A percentile compares a stretch with the other conserved stretches of the same genome.
These are phyloP conservation scores for Flaveria robusta DNA, from an alignment of 129 eudicot species.

Conservation along the genomic window DNA sequence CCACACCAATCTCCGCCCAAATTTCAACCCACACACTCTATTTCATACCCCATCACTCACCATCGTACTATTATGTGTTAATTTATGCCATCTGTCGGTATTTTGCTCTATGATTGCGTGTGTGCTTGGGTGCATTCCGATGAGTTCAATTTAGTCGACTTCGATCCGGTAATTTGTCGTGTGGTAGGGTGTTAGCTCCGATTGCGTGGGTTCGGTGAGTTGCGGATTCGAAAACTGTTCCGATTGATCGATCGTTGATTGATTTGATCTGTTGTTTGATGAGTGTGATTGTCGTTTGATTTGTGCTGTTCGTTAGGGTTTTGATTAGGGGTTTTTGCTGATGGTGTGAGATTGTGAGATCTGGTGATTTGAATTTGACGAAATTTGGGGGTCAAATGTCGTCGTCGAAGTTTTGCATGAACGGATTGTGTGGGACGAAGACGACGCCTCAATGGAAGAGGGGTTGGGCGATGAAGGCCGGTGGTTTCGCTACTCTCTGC, in stretches of 20 bases:
- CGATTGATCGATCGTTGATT: slow-evolving; percentile 4
- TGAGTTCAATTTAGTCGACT: slow-evolving; percentile 25
- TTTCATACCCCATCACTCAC: neutral
- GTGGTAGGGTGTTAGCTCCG: neutral
- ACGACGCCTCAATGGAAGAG: slow-evolving; percentile 69
- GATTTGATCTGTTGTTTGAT: slow-evolving; percentile 30
- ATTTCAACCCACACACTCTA: neutral
- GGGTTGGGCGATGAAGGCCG: slow-evolving; percentile 85
- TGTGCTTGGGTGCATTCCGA: slow-evolving; percentile 35
- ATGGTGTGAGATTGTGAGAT: slow-evolving; percentile 39
- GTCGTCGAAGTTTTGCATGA: slow-evolving; percentile 78
- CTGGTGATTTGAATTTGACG: slow-evolving; percentile 31
- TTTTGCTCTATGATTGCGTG: neutral
- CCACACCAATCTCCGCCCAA: slow-evolving; percentile 16
- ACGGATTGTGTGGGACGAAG: slow-evolving; percentile 63
- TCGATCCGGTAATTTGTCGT: slow-evolving; percentile 8
- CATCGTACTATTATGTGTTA: neutral
- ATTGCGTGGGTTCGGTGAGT: slow-evolving; percentile 15
- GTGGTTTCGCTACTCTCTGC: slow-evolving; percentile 76
- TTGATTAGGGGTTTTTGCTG: slow-evolving; percentile 46
- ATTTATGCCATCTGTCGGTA: neutral
- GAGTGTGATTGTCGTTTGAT: neutral
- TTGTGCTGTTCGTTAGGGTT: slow-evolving; percentile 34
- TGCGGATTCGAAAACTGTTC: neutral
- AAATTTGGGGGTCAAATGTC: slow-evolving; percentile 39